Base-by-base conservation (phyloP, 192 early-diverging fungal genomes). In the Entrophospora sp. region DNA sequence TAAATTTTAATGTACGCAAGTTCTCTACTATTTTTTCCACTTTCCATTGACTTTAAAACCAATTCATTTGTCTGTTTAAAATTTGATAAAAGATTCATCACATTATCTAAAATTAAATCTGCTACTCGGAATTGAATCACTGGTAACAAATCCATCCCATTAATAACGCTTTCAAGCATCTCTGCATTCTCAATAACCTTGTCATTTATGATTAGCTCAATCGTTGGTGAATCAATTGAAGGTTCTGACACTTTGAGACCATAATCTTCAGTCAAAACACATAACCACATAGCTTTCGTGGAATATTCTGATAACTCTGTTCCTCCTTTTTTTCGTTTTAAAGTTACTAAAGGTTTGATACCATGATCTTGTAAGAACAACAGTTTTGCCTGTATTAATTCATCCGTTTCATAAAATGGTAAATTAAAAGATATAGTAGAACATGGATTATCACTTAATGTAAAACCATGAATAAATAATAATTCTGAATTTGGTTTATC, bases 381-480 rank as follows among this genome's bases (percentile, higher is more conserved):
- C 6, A 63, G 35, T 63, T 63, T 63, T 22, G 14, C 44, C 31
- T 63, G 18, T 20, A 31, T 44, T 3, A 48, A 44, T 63, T 40
- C 38, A 31, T 63, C 61, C n/a, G 32, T 30, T 13, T 63, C 61
- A 48, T 30, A 63, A 13, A 63, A 63, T 22, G 61, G 61, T 31
- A 63, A 42, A 12, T 42, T 42, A 14, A 48, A 46, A 12, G 61
- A 63, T 14, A 63, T 63, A 1, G 61, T 44, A 6, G 61, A 63
- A 24, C 42, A 63, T 24, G 76, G 74, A 49, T 90, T 88, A 38
- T 84, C 71, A 0, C 45, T 56, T 9, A 87, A 42, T 6, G 71
- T 74, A 46, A 90, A 90, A 0, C 87, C 87, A 70, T 90, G 85
- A 4, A 87, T 67, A 52, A 88, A 90, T 36, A 90, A 53, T 4